These are phyloP conservation scores for Ustulina deusta DNA, from an alignment of 2,329 filamentous ascomycete species.

Conservation along the genomic window DNA sequence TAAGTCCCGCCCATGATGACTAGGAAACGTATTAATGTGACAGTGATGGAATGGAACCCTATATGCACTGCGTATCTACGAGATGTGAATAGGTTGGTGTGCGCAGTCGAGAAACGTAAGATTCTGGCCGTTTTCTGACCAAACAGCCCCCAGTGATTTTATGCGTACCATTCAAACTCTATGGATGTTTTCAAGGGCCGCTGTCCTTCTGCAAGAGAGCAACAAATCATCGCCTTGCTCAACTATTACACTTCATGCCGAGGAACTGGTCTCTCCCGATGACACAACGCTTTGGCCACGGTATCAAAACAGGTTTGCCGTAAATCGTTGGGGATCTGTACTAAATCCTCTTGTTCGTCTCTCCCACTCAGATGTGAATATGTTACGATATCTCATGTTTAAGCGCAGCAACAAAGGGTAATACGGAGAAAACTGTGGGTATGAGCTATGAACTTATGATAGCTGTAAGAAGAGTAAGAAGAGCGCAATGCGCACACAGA, in stretches of 20 bases:
- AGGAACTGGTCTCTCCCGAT: not conserved
- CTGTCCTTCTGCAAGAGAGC: constrained; percentile 8
- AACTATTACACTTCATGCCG: constrained; percentile 5
- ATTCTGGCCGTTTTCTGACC: constrained; percentile 4
- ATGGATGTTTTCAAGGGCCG: not conserved
- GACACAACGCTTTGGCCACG: not conserved
- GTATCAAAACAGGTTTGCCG: not conserved
- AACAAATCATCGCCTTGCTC: constrained; percentile 8
- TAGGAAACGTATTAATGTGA: constrained; percentile 9
- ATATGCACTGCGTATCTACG: not conserved
- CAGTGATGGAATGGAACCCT: constrained; percentile 14
- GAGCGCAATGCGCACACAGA: too few relatives aligned
- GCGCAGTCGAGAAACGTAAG: constrained; percentile 2
- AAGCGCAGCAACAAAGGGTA: not conserved
- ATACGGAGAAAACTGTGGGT: not conserved
- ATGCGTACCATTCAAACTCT: constrained; percentile 15
- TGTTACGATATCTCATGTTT: not conserved
- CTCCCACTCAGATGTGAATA: not conserved
- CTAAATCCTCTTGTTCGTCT: not conserved
- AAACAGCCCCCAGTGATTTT: constrained; percentile 9
- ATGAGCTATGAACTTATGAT: not conserved
- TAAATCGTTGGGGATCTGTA: not conserved
- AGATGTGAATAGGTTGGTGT: not conserved
- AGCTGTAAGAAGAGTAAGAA: not conserved
- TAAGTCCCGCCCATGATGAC: not conserved